Percentiles rank a stretch among this genome's conserved stretches.
Conservation (phyloP, 2,329 filamentous ascomycete genomes). For the Blastomyces percursus region DNA sequence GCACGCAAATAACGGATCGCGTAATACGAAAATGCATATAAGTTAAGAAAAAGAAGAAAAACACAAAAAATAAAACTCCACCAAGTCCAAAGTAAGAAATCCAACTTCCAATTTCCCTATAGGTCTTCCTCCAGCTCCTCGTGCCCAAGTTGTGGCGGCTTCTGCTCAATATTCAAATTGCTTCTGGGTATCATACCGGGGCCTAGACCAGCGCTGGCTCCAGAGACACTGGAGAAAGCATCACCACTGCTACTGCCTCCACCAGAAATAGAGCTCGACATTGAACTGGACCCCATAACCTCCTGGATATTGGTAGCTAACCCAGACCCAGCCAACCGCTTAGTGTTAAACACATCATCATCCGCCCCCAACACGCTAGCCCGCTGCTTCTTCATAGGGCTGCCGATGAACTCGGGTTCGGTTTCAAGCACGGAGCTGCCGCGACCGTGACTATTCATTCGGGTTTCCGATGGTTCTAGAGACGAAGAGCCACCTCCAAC, state of each 20-base stretch:
- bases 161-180: conserved; percentile 1
- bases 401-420: conserved; percentile 31
- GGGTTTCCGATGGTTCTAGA: conserved; percentile 12
- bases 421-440: conserved; percentile 13
- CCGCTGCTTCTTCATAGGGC: conserved; percentile 38
- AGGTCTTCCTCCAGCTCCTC: not conserved
- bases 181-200: not conserved
- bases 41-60: not conserved
- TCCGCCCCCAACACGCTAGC: conserved; percentile 36
- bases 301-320: conserved; percentile 31
- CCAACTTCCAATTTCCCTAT: not conserved
- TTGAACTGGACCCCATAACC: conserved; percentile 18
- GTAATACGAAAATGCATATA: not conserved
- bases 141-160: not conserved
- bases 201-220: not conserved
- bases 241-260: not conserved
- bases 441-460: conserved; percentile 13
- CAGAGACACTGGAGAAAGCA: not conserved
- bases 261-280: not conserved
- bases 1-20: not conserved
- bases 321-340: conserved; percentile 29
- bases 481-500: conserved; percentile 1
- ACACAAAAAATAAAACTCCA: not conserved
- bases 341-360: conserved; percentile 27
- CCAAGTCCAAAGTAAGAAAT: not conserved